Base-by-base conservation (phyloP, 2,329 filamentous ascomycete species). In the Fusarium pilosicola region DNA sequence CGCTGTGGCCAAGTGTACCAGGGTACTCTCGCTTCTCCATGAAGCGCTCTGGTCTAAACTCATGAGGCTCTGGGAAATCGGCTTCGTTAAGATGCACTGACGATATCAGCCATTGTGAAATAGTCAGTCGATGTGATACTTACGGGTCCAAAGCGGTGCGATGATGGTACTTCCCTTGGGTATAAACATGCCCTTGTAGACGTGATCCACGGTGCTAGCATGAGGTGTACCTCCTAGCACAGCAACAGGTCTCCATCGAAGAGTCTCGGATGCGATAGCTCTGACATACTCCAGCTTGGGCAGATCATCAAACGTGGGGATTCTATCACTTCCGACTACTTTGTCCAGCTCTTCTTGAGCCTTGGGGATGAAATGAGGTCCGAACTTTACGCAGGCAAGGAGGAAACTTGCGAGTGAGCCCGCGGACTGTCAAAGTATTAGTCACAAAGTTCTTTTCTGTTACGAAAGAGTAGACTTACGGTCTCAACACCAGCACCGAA, bases 341-440 rank as follows among this genome's bases (percentile, higher is more conserved):
- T 78, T 68, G 41, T 85, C 83, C 0, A 85, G 78, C 51, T 85
- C 83, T 22, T 80, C 80, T 14, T 81, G 85, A 0, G 76, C 73
- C 74, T 85, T 77, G 2, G 82, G 83, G 11, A 89, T 86, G 8
- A 87, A 85, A 13, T 85, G 83, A 0, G 85, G 85, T 4, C 84
- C 86, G 38, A 85, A 86, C n/a, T 87, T 80, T 22, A 82, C 84
- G 77, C 89, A 89, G 0, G 87, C 87, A 0, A 90, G 81, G 26
- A 87, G 81, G 74, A 89, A 85, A n/a, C 82, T 89, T 0, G 67
- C 86, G 68, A 79, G 85, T 65, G 80, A 89, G 66, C 62, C 88
- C 76, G 71, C 88, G 65, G 72, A 89, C 85, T 79, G 2, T 1
- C 0, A 13, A 1, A 0, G 12, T 7, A 0, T 54, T 6, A 67